phyloP scores from a whole-genome alignment of 768 basidiomycete genomes.

The Melanogaster broomeanus region DNA sequence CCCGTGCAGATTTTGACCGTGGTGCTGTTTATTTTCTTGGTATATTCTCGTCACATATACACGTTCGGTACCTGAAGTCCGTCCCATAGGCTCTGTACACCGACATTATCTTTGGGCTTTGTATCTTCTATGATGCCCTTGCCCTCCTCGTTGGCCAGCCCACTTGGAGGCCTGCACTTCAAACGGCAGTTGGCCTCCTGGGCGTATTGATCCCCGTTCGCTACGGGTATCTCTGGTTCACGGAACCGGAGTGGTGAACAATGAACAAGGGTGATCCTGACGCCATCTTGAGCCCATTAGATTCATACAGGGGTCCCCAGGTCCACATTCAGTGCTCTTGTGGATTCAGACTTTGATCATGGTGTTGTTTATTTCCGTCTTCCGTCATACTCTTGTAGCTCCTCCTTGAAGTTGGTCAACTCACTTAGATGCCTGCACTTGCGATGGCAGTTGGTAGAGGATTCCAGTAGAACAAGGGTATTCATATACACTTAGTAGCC shows the following conservation, averaged over 20 bases:
- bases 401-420: not conserved
- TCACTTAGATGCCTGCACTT: not conserved
- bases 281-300: not conserved
- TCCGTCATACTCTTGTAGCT: not conserved
- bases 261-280: not conserved
- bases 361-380: not conserved
- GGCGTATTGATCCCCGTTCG: not conserved
- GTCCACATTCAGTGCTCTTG: not conserved
- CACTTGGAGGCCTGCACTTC: not conserved
- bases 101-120: not conserved
- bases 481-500: not conserved
- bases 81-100: not conserved
- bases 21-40: not conserved
- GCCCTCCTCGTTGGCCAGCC: not conserved
- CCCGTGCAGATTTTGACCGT: not conserved
- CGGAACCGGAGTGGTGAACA: not conserved
- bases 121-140: constrained; percentile 1
- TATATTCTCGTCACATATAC: not conserved
- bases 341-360: not conserved
- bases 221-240: too few species aligned
- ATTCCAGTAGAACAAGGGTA: not conserved
- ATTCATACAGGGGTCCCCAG: not conserved
- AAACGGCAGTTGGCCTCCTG: not conserved
- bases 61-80: not conserved
- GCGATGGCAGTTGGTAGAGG: not conserved